Evolutionary conservation across 139 green algal genomes (phyloP).

Genomic region (Picochlorum sp.): DNA sequence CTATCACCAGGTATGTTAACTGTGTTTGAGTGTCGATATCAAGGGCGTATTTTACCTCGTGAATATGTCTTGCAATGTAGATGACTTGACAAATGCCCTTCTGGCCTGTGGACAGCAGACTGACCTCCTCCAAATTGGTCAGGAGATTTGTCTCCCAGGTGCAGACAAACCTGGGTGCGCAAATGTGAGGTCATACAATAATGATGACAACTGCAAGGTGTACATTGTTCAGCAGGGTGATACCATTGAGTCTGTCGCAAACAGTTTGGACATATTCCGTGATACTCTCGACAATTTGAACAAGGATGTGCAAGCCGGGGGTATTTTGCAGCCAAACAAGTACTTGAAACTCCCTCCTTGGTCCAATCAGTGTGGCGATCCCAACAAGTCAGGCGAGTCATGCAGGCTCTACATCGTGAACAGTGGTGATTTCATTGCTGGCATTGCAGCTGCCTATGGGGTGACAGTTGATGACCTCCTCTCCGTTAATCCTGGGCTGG

Average conservation of each 20-base stretch:
- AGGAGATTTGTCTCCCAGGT: slow-evolving; percentile 19
- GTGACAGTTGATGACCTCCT: slow-evolving; percentile 13
- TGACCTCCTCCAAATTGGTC: slow-evolving; percentile 18
- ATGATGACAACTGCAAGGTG: slow-evolving; percentile 13
- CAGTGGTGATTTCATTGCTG: slow-evolving; percentile 15
- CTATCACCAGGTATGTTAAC: neutral
- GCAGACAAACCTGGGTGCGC: slow-evolving; percentile 8
- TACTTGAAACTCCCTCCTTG: slow-evolving; percentile 21
- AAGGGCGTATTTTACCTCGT: neutral
- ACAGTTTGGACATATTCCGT: slow-evolving; percentile 8
- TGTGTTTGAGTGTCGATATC: neutral
- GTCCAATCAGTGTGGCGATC: slow-evolving; percentile 14
- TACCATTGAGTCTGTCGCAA: slow-evolving; percentile 17
- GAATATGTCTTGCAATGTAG: slow-evolving; percentile 3
- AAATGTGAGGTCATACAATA: slow-evolving; percentile 14
- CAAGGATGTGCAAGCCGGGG: slow-evolving; percentile 7
- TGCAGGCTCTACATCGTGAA: slow-evolving; percentile 21
- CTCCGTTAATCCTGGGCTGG: slow-evolving; percentile 13
- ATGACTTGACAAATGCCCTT: slow-evolving; percentile 1
- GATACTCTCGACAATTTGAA: slow-evolving; percentile 16
- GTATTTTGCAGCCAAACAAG: slow-evolving; percentile 23
- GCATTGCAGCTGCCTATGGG: slow-evolving; percentile 18
- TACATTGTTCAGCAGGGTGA: slow-evolving; percentile 26
- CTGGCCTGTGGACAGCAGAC: slow-evolving; percentile 2
- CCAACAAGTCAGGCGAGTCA: slow-evolving; percentile 6